phyloP scores from a whole-genome alignment of 2,329 filamentous ascomycete genomes.

The Colletotrichum caudatum region DNA sequence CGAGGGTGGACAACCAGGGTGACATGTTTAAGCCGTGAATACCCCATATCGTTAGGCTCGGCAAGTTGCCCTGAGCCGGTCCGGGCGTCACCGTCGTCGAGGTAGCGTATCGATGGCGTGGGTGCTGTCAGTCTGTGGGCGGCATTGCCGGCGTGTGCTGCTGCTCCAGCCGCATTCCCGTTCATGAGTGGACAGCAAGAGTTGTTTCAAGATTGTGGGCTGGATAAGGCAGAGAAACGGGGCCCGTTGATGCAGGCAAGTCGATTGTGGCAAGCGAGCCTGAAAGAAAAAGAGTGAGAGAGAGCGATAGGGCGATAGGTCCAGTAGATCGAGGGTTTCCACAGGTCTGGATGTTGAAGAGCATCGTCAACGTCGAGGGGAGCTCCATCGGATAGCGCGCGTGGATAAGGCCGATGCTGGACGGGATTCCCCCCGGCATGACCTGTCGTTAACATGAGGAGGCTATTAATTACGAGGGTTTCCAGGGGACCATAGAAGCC shows the following conservation, averaged over 20 bases:
- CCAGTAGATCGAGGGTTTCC: conserved; percentile 9
- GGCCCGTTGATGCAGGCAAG: conserved; percentile 14
- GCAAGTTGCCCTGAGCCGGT: conserved; percentile 35
- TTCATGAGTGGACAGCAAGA: conserved; percentile 33
- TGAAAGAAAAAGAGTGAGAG: not conserved
- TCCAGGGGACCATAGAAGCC: conserved; percentile 31
- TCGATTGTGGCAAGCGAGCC: conserved; percentile 25
- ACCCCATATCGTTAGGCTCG: conserved; percentile 35
- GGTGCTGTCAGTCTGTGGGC: conserved; percentile 36
- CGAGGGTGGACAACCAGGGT: conserved; percentile 18
- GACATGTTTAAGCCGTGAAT: conserved; percentile 36
- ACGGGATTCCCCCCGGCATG: conserved; percentile 37
- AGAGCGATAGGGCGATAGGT: not conserved
- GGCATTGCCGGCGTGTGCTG: conserved; percentile 28
- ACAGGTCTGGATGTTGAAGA: conserved; percentile 12
- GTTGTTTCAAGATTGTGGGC: conserved; percentile 36
- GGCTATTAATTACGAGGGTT: conserved; percentile 30
- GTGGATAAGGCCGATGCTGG: conserved; percentile 13
- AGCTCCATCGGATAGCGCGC: conserved; percentile 36
- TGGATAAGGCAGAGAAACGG: conserved; percentile 23
- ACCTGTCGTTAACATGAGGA: conserved; percentile 39
- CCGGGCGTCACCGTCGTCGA: conserved; percentile 33
- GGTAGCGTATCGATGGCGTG: conserved; percentile 24
- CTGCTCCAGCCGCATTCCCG: conserved; percentile 19
- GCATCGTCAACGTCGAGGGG: conserved; percentile 15